Conservation (phyloP, 2,329 filamentous ascomycete genomes). For the Sphaerulina vaccinii region DNA sequence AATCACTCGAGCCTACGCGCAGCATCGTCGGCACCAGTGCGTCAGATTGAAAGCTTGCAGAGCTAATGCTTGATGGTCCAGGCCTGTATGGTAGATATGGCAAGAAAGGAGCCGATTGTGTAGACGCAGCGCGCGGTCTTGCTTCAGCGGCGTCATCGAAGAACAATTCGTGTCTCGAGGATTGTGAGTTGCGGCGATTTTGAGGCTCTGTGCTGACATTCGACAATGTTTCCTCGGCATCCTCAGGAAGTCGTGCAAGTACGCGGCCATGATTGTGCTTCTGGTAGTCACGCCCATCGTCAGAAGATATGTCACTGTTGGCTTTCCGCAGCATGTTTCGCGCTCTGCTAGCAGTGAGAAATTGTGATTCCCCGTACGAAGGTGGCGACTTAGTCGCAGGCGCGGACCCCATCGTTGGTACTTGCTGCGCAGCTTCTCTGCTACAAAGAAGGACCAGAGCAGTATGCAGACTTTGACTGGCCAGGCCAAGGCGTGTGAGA, state of each 20-base stretch:
- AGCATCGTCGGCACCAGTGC: not conserved
- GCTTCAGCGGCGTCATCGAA: not conserved
- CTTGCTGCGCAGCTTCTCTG: not conserved
- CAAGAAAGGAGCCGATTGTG: not conserved
- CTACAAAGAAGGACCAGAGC: constrained; percentile 1
- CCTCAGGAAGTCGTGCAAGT: not conserved
- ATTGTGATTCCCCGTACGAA: not conserved
- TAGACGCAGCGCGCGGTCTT: not conserved
- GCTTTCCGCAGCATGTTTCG: constrained; percentile 1
- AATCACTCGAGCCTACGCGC: not conserved
- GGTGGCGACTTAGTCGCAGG: not conserved
- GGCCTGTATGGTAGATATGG: not conserved
- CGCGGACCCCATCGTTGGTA: not conserved
- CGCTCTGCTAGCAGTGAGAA: not conserved
- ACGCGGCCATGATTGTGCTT: no score
- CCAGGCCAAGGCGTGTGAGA: constrained; percentile 18
- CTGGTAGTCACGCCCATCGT: not conserved
- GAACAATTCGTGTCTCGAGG: not conserved
- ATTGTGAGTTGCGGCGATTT: not conserved
- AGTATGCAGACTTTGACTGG: constrained; percentile 5
- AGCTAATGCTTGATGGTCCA: not conserved
- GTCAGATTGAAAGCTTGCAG: not conserved
- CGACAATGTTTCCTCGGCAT: not conserved
- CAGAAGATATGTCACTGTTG: not conserved
- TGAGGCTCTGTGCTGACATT: not conserved